phyloP scores from a whole-genome alignment of 2,329 filamentous ascomycete genomes.

The Botrytis fabae region DNA sequence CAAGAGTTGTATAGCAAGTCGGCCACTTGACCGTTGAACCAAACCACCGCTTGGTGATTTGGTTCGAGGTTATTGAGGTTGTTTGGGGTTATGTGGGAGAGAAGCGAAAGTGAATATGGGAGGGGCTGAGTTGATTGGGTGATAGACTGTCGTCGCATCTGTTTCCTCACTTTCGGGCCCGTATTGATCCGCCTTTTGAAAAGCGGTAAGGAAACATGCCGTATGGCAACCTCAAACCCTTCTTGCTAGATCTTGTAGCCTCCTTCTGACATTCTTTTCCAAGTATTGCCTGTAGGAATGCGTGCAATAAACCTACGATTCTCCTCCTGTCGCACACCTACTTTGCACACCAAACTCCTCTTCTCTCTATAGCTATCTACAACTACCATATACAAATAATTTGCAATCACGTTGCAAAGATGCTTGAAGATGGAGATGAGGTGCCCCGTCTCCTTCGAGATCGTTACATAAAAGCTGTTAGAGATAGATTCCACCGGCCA shows the following conservation, averaged over 20 bases:
- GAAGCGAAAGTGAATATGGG: conserved; percentile 1
- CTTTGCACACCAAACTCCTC: neutral
- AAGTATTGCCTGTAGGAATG: neutral
- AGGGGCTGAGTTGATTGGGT: neutral
- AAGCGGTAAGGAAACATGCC: neutral
- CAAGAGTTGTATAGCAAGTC: neutral
- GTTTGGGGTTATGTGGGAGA: neutral
- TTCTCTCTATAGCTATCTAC: neutral
- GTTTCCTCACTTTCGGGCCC: neutral
- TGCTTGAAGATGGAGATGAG: neutral
- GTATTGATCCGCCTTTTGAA: neutral
- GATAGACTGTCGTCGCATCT: conserved; percentile 5
- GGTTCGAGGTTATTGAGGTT: neutral
- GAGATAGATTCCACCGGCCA: neutral
- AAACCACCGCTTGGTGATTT: neutral
- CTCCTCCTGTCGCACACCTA: too few relatives aligned
- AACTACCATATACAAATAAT: accelerated
- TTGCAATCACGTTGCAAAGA: neutral
- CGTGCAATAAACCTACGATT: too few relatives aligned
- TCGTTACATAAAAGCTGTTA: conserved; percentile 10
- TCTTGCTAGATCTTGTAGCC: neutral
- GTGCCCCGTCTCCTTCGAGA: conserved; percentile 5
- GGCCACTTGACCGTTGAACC: conserved; percentile 2
- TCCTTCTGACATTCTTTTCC: neutral
- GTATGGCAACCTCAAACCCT: neutral